Evolutionary conservation across 371 early-diverging fungal genomes (phyloP).

Genomic region (Actinomortierella wolfii): DNA sequence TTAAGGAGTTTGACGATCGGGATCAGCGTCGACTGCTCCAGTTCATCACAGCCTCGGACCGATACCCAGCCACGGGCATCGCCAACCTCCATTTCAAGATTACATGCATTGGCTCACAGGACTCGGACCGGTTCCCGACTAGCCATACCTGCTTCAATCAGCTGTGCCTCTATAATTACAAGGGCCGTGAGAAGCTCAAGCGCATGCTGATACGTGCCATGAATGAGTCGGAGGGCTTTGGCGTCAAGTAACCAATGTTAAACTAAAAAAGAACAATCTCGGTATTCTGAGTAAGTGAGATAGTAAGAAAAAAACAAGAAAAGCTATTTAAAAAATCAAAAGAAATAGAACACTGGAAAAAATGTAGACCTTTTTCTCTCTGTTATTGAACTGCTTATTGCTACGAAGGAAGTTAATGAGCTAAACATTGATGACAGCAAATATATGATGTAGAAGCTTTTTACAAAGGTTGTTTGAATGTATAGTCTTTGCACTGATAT

Average conservation of each 20-base stretch:
- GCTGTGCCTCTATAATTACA: slow-evolving; percentile 82
- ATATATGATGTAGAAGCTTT: too few relatives aligned
- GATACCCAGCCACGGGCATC: slow-evolving; percentile 92
- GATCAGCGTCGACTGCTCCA: slow-evolving; percentile 84
- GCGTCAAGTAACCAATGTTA: slow-evolving; percentile 77
- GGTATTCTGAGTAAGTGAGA: too few relatives aligned
- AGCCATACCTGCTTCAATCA: slow-evolving; percentile 99
- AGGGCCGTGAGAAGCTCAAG: slow-evolving; percentile 76
- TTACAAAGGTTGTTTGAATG: too few relatives aligned
- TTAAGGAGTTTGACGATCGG: slow-evolving; percentile 68
- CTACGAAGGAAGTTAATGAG: too few relatives aligned
- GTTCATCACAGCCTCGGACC: slow-evolving; percentile 97
- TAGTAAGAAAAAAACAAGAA: too few relatives aligned
- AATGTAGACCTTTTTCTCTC: too few relatives aligned
- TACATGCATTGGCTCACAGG: slow-evolving; percentile 73
- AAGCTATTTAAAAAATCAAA: too few relatives aligned
- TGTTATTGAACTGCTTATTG: too few relatives aligned
- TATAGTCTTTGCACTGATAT: too few relatives aligned
- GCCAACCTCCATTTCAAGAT: slow-evolving; percentile 80
- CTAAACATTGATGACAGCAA: too few relatives aligned
- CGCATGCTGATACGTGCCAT: slow-evolving; percentile 86
- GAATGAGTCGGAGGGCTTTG: slow-evolving; percentile 89
- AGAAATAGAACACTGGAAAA: too few relatives aligned
- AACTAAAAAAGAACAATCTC: neutral
- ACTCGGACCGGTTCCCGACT: slow-evolving; percentile 81